phyloP scores from a whole-genome alignment of 805 yeast genomes.

The Wickerhamomyces silvicola region DNA sequence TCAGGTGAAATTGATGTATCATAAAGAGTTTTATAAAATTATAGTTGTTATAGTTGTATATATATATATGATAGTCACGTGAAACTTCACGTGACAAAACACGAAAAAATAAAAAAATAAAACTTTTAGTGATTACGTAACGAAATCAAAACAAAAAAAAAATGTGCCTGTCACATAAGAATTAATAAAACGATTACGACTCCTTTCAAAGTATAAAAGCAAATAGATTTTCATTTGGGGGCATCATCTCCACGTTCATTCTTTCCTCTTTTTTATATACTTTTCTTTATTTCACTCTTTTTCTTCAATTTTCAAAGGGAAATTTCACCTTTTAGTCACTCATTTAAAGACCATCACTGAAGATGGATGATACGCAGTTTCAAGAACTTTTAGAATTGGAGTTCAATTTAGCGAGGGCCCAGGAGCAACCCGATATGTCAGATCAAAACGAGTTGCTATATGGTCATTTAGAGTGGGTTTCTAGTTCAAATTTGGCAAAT shows the following conservation, averaged over 20 bases:
- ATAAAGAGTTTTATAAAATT: too few species aligned
- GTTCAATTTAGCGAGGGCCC: constrained; percentile 7
- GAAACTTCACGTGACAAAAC: neutral
- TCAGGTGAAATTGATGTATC: too few species aligned
- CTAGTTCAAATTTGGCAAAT: constrained; percentile 8
- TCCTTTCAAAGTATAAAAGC: too few species aligned
- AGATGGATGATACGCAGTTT: constrained; percentile 13
- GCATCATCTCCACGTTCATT: neutral
- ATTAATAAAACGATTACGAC: too few species aligned
- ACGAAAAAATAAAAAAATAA: constrained; percentile 1
- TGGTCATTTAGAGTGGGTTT: constrained; percentile 8
- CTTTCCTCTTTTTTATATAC: neutral
- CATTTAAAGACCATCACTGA: neutral
- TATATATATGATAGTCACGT: too few species aligned
- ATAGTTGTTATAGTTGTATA: too few species aligned
- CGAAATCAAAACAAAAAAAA: neutral
- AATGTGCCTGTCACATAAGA: too few species aligned
- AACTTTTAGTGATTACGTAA: neutral
- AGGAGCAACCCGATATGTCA: constrained; percentile 1
- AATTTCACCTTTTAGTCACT: neutral
- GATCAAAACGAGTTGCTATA: constrained; percentile 8
- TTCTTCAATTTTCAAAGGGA: neutral
- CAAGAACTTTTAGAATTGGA: constrained; percentile 18
- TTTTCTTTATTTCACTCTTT: constrained; percentile 1
- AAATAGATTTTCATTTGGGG: neutral